Base-by-base conservation (phyloP, 2,329 filamentous ascomycete genomes). In the Colletotrichum sp. region DNA sequence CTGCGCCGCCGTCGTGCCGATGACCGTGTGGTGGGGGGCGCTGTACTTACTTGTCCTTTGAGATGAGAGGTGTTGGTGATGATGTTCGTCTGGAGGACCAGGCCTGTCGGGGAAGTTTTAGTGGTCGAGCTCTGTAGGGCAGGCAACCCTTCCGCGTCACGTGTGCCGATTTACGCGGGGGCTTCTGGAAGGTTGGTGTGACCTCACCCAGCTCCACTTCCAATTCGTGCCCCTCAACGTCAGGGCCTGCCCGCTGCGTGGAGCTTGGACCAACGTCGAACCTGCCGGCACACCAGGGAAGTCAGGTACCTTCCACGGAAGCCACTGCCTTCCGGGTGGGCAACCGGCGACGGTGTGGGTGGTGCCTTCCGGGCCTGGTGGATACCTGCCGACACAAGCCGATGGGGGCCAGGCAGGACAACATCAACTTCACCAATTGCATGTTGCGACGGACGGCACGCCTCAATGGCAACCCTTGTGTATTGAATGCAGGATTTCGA, bases 41-140 rank as follows among this genome's bases (percentile, higher is more conserved):
- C 59, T 67, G 36, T 12, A 78, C 77, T 77, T 74, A 78, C 77
- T 78, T 71, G 73, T 77, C 63, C 69, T 68, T 72, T 72, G 66
- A 61, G 77, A 77, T 74, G 77, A 78, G 77, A 78, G 76, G 65
- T 77, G 74, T 77, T 77, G 76, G 76, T 78, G 77, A 76, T 78
- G 76, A 77, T 69, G 71, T 77, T 74, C 63, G n/a, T 65, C 57
- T 60, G 43, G 15, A 66, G 60, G 36, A 34, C 65, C 69, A 76
- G 43, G 60, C 52, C 26, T 48, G 65, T 39, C 24, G 59, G 55
- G 36, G 66, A 74, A 75, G 74, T 76, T 76, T 76, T 76, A 75
- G 66, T 75, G 74, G 72, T 75, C 36, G 74, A 76, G 60, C 65
- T 67, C 16, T 26, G 57, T 77, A 77, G 76, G 76, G 76, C 76